These are phyloP conservation scores for Neocatenulostroma microsporum DNA, from an alignment of 2,329 filamentous ascomycete species.

Conservation along the genomic window DNA sequence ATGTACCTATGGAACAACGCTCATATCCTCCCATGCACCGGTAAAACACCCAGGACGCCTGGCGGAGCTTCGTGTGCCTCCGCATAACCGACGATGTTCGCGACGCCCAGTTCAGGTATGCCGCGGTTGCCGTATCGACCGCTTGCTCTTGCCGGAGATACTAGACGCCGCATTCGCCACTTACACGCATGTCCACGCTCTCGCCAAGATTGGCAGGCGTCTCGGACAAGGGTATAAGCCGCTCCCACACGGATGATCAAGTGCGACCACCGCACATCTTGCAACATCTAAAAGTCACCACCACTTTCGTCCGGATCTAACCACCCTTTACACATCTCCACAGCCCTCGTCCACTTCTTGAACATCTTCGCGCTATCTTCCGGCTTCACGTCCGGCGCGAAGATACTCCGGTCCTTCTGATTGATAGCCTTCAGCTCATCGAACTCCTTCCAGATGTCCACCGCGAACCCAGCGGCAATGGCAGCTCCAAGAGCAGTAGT, in stretches of 20 bases:
- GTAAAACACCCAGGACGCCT: no score
- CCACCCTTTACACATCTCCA: conserved; percentile 74
- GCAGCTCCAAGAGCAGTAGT: conserved; percentile 83
- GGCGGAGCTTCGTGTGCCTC: no score
- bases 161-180: no score
- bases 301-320: conserved; percentile 33
- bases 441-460: conserved; percentile 68
- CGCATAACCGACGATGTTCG: no score
- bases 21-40: no score
- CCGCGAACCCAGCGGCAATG: conserved; percentile 80
- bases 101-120: no score
- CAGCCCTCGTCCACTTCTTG: conserved; percentile 65
- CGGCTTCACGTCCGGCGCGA: conserved; percentile 56
- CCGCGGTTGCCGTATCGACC: no score
- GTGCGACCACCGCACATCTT: not conserved
- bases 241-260: not conserved
- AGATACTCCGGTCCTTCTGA: conserved; percentile 59
- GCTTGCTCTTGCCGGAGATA: no score
- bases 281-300: conserved; percentile 5
- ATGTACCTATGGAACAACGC: no score
- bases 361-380: conserved; percentile 56
- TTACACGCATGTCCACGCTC: not conserved
- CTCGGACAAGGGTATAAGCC: no score
- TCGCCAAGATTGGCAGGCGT: conserved; percentile 1
- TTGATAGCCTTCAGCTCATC: conserved; percentile 68